A percentile compares a stretch with the other conserved stretches of the same genome.
These are phyloP conservation scores for Candolleomyces efflorescens DNA, from an alignment of 768 basidiomycete genomes.

Conservation along the genomic window DNA sequence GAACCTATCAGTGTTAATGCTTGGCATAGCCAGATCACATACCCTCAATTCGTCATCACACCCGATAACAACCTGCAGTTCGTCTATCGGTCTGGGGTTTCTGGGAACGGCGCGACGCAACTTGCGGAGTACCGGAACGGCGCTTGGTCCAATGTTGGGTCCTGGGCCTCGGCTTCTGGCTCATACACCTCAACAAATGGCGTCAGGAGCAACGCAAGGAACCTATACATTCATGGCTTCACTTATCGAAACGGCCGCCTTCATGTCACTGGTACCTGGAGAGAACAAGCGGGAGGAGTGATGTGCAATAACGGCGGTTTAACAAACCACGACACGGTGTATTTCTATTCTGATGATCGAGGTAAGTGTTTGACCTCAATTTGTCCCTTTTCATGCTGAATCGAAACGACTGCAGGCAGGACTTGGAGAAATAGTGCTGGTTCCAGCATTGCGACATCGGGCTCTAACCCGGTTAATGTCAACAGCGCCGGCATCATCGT, in stretches of 20 bases:
- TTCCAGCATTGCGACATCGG: constrained; percentile 33
- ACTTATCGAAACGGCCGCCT: constrained; percentile 32
- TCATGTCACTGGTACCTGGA: constrained; percentile 46
- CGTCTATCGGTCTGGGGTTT: constrained; percentile 43
- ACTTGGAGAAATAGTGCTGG: constrained; percentile 44
- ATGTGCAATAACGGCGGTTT: constrained; percentile 39
- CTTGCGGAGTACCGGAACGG: constrained; percentile 41
- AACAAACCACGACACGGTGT: constrained; percentile 46
- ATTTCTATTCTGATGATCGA: constrained; percentile 43
- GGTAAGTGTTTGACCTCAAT: constrained; percentile 20
- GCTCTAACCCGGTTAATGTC: constrained; percentile 37
- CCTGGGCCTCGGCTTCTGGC: constrained; percentile 41
- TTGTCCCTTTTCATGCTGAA: not conserved
- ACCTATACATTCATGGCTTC: constrained; percentile 46
- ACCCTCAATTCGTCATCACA: constrained; percentile 45
- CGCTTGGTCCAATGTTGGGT: constrained; percentile 40
- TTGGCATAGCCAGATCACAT: constrained; percentile 33
- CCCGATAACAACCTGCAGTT: constrained; percentile 44
- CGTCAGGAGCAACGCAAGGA: constrained; percentile 35
- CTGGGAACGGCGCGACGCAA: constrained; percentile 44
- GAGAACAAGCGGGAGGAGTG: constrained; percentile 39
- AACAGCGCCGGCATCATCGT: constrained; percentile 40
- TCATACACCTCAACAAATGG: constrained; percentile 41
- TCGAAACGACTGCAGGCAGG: constrained; percentile 24
- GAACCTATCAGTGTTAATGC: no score